phyloP scores from a whole-genome alignment of 2,329 filamentous ascomycete species.

The Epichloe amarillans region DNA sequence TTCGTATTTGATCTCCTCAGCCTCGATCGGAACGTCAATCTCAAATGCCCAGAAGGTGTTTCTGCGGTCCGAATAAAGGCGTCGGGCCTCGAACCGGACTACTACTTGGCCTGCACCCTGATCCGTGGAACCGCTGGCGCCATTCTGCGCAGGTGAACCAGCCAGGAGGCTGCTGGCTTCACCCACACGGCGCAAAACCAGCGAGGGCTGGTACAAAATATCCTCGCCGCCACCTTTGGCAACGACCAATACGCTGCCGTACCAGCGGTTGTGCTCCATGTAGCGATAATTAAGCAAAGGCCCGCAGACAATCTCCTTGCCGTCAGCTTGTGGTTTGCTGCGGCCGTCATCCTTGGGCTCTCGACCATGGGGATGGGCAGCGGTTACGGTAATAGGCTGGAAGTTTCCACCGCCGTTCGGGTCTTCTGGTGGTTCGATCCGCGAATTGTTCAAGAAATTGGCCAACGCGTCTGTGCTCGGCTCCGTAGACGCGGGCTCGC shows the following conservation, averaged over 20 bases:
- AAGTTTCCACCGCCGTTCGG: conserved; percentile 22
- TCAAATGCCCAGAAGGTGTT: conserved; percentile 92
- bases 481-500: conserved; percentile 21
- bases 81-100: conserved; percentile 22
- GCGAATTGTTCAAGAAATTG: conserved; percentile 41
- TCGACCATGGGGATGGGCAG: conserved; percentile 9
- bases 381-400: conserved; percentile 37
- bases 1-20: conserved; percentile 60
- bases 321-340: conserved; percentile 22
- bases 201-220: conserved; percentile 42
- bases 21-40: conserved; percentile 60
- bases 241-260: conserved; percentile 77
- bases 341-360: conserved; percentile 3
- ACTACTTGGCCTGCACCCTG: conserved; percentile 30
- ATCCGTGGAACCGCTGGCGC: conserved; percentile 13
- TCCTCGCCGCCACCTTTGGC: conserved; percentile 54
- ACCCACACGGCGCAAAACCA: conserved; percentile 37
- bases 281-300: conserved; percentile 67
- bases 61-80: conserved; percentile 51
- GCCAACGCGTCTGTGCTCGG: conserved; percentile 36
- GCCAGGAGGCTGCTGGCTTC: conserved; percentile 10
- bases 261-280: conserved; percentile 62
- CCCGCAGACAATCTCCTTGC: conserved; percentile 53
- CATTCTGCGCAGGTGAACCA: conserved; percentile 14
- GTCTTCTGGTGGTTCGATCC: conserved; percentile 30